Evolutionary conservation across 176 grass and related monocot species (phyloP), one percentile per base, ranked within the genome.

Genomic region (Pontederia crassipes): DNA sequence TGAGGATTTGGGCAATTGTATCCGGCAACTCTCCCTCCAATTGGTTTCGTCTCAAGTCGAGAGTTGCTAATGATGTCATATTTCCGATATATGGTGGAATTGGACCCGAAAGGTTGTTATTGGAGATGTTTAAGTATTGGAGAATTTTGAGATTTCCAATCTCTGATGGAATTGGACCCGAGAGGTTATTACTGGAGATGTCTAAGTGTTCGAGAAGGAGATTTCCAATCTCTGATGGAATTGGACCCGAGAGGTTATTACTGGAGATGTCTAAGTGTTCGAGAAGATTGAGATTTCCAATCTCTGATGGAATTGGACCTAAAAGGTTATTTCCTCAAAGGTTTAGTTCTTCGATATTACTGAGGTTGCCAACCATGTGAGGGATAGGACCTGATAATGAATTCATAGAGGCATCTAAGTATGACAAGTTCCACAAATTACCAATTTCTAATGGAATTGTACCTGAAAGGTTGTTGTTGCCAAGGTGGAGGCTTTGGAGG

Each of bases 391-490:
- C 20, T 24, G 20, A 24, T 24, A 24, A 24, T 24, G 1, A 68
- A 75, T 75, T 78, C 8, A 60, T 52, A 6, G 24, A 29, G 4
- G 81, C 52, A 55, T 74, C 46, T 55, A 86, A 55, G 45, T 69
- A 56, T 47, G 62, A 17, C 59, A 78, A 63, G 35, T 58, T 66
- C n/a, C 17, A 28, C 29, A 75, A 28, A 49, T 46, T 46, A 28
- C 83, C 68, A 0, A 87, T 73, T 51, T 52, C 51, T 55, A 54
- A 2, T 18, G 79, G 83, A 62, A 87, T 73, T 15, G 10, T 3
- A 10, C 75, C 26, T 13, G 75, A 72, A 4, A 82, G 29, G 27
- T 62, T 11, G 48, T 82, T 82, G 10, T 49, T 45, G 2, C 9
- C 2, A n/a, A 64, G 45, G 17, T n/a, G 10, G 1, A 64, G 45